Evolutionary conservation across 768 basidiomycete species (phyloP).

Genomic region (Leucosporidium yakuticum): DNA sequence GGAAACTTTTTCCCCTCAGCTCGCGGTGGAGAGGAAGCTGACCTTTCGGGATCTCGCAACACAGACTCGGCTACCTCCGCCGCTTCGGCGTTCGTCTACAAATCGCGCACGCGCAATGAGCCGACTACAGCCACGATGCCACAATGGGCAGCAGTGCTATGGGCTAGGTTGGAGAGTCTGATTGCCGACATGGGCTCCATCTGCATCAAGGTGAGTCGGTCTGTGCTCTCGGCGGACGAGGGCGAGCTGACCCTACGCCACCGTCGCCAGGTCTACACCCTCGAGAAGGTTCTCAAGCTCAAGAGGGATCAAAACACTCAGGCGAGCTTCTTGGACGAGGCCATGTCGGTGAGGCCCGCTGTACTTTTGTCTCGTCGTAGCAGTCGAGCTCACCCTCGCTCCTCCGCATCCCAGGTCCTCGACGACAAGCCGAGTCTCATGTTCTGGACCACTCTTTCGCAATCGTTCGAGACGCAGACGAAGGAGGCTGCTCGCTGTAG

Average conservation of each 20-base stretch:
- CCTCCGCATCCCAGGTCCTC: slow-evolving; percentile 55
- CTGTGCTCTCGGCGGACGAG: background rate
- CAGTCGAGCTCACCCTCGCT: background rate
- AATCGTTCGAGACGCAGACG: slow-evolving; percentile 72
- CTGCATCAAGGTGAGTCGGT: slow-evolving; percentile 69
- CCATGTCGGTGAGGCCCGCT: slow-evolving; percentile 67
- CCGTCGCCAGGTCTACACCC: slow-evolving; percentile 71
- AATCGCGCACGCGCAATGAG: slow-evolving; percentile 79
- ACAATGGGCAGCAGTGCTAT: slow-evolving; percentile 75
- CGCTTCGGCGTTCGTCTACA: slow-evolving; percentile 56
- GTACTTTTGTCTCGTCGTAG: background rate
- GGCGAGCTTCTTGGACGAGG: slow-evolving; percentile 78
- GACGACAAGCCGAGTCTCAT: slow-evolving; percentile 86
- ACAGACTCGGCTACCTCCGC: slow-evolving; percentile 40
- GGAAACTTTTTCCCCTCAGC: slow-evolving; percentile 1
- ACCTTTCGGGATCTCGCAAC: slow-evolving; percentile 10
- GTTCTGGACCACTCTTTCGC: slow-evolving; percentile 81
- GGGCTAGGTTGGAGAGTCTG: slow-evolving; percentile 71
- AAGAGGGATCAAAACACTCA: slow-evolving; percentile 78
- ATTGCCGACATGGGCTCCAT: slow-evolving; percentile 83
- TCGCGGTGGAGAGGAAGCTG: background rate
- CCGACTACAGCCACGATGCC: slow-evolving; percentile 82
- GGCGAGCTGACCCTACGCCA: background rate
- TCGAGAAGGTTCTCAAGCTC: slow-evolving; percentile 85
- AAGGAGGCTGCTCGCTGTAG: slow-evolving; percentile 73